Conservation (phyloP, 2,329 filamentous ascomycete genomes). For the Paraphaeosphaeria sporulosa region DNA sequence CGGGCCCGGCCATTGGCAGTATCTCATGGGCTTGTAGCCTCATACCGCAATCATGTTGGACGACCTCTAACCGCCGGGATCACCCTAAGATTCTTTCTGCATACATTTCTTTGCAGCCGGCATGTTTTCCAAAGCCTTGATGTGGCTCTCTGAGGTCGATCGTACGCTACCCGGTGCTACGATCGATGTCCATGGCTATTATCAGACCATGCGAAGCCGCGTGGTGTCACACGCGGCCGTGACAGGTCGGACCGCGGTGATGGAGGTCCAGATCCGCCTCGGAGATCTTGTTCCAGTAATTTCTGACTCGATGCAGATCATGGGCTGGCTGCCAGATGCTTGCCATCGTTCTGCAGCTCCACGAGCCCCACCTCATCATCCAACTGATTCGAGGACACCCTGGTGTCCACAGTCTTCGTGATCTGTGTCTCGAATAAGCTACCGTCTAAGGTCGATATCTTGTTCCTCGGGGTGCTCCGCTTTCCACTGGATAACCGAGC, state of each 20-base stretch:
- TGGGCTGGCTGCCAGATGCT: background rate
- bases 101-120: background rate
- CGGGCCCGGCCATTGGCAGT: background rate
- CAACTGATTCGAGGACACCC: background rate
- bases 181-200: background rate
- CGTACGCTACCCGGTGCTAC: background rate
- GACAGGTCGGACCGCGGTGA: background rate
- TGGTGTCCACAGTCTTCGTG: conserved; percentile 1
- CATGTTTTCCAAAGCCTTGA: background rate
- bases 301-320: background rate
- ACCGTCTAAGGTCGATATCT: background rate
- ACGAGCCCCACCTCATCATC: conserved; percentile 7
- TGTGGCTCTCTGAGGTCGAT: background rate
- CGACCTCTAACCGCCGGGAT: background rate
- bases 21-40: background rate
- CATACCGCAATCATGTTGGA: background rate
- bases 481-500: conserved; percentile 4
- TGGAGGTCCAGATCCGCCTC: background rate
- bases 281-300: background rate
- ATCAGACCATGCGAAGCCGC: background rate
- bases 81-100: background rate
- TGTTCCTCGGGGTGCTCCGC: background rate
- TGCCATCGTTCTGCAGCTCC: conserved; percentile 2
- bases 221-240: background rate
- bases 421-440: conserved; percentile 7